Base-by-base conservation (phyloP, 441 rosid species). In the Corymbia citriodora region DNA sequence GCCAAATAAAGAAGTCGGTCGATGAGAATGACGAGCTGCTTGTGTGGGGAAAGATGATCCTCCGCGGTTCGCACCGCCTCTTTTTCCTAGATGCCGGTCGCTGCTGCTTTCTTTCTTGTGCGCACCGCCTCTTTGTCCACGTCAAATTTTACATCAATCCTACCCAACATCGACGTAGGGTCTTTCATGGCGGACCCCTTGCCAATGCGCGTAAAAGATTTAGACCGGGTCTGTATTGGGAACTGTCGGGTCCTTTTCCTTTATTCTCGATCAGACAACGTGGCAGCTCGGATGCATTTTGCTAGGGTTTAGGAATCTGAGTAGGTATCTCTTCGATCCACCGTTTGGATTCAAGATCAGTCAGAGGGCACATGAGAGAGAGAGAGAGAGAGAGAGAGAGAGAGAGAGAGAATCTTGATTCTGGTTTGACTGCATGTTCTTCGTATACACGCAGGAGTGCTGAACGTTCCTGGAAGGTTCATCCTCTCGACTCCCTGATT, bases 381-480 rank as follows among this genome's bases (percentile, higher is more conserved):
- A 57, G 55, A 54, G 55, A 52, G 54, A 54, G 55, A 54, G 59
- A 55, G 63, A 53, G 55, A 55, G 57, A 55, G 61, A 57, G 63
- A 63, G 70, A 13, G 33, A 63, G 63, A 54, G 55, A 54, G 19
- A 54, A 4, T 54, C 55, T 54, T 54, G 8, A 63, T n/a, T 61
- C 68, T 11, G 19, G 19, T 65, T 54, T n/a, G 72, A n/a, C 19
- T 33, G 36, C 19, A 65, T 65, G 19, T n/a, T 65, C 72, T 65
- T 65, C 3, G 72, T 7, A 17, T n/a, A n/a, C 36, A 65, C 0
- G 4, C 36, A n/a, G 36, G 10, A 3, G 72, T 1, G 10, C n/a
- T 10, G 72, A 65, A n/a, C 36, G 10, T 65, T n/a, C 36, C 36
- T 65, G 18, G 72, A 65, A 65, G 36, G 19, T 65, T 65, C 72